Evolutionary conservation across 768 basidiomycete species (phyloP), one percentile per base, ranked within the genome.

Genomic region (Auriscalpium vulgare): DNA sequence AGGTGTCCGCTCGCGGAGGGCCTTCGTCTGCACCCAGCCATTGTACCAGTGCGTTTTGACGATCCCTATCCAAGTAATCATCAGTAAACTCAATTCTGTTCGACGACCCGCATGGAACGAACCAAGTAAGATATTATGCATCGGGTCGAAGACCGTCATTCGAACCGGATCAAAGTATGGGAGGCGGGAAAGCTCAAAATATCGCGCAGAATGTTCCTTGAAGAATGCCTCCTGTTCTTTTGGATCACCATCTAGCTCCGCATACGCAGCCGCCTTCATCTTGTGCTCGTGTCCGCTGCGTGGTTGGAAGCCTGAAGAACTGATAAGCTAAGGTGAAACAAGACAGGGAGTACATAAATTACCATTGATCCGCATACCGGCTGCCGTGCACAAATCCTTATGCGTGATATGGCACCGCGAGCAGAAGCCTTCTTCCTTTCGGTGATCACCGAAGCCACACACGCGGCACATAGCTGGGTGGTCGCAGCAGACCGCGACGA

Each of bases 21-120:
- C n/a, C 55, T 59, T 10, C 16, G 16, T 35, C 23, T 16, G 21
- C 37, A 68, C 66, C 66, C 66, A 68, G 19, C 29, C 8, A 10
- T 43, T 51, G 35, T 63, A 68, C 64, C 66, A 68, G 16, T 66
- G 66, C 1, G 57, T 62, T 37, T 68, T 68, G 14, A 60, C 63
- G n/a, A 66, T n/a, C 10, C 67, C 66, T 67, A 48, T 29, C 23
- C 23, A 29, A 29, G 4, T 48, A 4, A 14, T 36, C 7, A 34
- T 16, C 19, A 23, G 21, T 51, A 34, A 2, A 37, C 21, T 47
- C 14, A 17, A 29, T 29, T 29, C 2, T 3, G 10, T 29, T 29
- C 11, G 2, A 13, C 3, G 10, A 51, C 10, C 4, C 5, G 23
- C 23, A 2, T 5, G 21, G 3, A 51, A 34, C 37, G 10, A 13